phyloP scores from a whole-genome alignment of 1,284 basidiomycete species.

The Cryptococcus deneoformans region DNA sequence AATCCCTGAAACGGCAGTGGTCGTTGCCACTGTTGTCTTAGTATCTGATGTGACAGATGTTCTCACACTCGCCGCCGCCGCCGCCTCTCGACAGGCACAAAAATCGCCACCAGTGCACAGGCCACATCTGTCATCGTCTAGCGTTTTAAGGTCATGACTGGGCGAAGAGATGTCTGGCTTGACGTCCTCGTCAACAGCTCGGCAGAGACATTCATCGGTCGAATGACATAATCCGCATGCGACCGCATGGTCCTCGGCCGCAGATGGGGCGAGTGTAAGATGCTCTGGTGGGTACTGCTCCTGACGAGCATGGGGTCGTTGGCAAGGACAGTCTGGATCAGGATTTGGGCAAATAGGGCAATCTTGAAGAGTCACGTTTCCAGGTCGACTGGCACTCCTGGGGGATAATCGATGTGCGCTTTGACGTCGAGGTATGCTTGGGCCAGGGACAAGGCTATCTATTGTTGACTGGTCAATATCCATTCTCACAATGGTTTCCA shows the following conservation, averaged over 20 bases:
- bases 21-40: neutral
- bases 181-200: conserved; percentile 28
- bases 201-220: conserved; percentile 40
- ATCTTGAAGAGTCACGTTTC: conserved; percentile 4
- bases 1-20: conserved; percentile 1
- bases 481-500: conserved; percentile 16
- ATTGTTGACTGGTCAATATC: conserved; percentile 14
- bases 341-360: conserved; percentile 49
- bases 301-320: conserved; percentile 17
- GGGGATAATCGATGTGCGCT: conserved; percentile 2
- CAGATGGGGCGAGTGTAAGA: conserved; percentile 8
- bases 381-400: neutral
- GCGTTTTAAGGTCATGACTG: conserved; percentile 10
- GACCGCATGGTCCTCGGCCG: conserved; percentile 4
- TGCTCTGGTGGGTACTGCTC: conserved; percentile 5
- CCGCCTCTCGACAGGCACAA: conserved; percentile 37
- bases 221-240: conserved; percentile 40
- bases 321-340: conserved; percentile 47
- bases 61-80: conserved; percentile 2
- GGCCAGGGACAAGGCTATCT: conserved; percentile 11
- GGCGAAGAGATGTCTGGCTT: conserved; percentile 31
- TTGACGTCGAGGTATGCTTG: conserved; percentile 6
- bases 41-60: neutral
- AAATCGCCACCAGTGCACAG: conserved; percentile 39
- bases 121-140: conserved; percentile 28